Percentiles rank a stretch among this genome's conserved stretches.
Evolutionary conservation across 192 early-diverging fungal species (phyloP).

Genomic region (Coemansia sp.): DNA sequence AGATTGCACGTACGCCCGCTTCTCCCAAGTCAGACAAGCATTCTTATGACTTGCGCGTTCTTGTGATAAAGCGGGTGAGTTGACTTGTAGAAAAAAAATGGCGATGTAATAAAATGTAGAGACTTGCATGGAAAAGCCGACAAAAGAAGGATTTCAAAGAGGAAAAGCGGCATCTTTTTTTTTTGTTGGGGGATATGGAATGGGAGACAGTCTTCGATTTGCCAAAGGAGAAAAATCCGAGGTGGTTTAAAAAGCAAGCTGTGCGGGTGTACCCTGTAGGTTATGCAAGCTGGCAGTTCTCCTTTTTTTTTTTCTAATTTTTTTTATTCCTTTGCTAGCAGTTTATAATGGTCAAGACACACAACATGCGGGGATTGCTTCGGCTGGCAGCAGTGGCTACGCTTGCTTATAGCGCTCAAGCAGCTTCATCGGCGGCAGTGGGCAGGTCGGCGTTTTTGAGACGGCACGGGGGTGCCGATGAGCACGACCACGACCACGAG

Average conservation of each 20-base stretch:
- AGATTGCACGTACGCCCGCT: too few relatives aligned
- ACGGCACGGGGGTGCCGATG: constrained; percentile 22
- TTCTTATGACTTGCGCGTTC: too few relatives aligned
- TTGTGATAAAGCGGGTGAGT: too few relatives aligned
- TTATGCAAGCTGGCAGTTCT: constrained; percentile 14
- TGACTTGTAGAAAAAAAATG: too few relatives aligned
- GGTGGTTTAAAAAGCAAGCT: constrained; percentile 5
- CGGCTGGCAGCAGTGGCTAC: background rate
- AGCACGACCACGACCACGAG: constrained; percentile 14
- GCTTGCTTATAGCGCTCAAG: constrained; percentile 7
- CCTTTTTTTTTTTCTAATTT: background rate
- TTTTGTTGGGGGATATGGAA: background rate
- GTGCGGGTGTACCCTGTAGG: constrained; percentile 24
- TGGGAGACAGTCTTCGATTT: background rate
- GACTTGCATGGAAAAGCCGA: too few relatives aligned
- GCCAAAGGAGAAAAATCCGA: background rate
- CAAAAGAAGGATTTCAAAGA: background rate
- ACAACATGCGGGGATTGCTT: background rate
- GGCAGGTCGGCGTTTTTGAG: background rate
- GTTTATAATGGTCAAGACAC: constrained; percentile 2
- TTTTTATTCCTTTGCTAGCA: background rate
- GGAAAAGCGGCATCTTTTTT: background rate
- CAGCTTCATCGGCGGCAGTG: background rate
- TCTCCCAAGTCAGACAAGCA: too few relatives aligned
- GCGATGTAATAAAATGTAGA: too few relatives aligned